Evolutionary conservation across 2,329 filamentous ascomycete species (phyloP).

Genomic region (Arthrinium puccinioides): DNA sequence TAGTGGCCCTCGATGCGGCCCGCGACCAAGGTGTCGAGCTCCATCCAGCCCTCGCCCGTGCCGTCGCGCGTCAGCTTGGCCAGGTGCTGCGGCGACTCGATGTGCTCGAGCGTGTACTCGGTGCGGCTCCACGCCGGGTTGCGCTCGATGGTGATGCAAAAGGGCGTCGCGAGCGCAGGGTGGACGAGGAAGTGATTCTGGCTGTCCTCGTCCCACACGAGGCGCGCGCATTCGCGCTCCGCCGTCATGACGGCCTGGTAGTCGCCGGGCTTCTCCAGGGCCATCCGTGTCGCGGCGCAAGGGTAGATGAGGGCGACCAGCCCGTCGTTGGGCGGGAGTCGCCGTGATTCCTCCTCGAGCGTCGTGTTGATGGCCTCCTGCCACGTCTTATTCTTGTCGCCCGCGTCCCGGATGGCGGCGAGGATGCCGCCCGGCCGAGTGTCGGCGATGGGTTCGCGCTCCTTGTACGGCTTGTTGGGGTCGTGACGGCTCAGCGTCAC

Average conservation of each 20-base stretch:
- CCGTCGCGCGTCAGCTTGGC: constrained; percentile 54
- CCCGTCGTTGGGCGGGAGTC: constrained; percentile 50
- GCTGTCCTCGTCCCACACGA: constrained; percentile 64
- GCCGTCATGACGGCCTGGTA: constrained; percentile 53
- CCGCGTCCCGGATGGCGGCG: constrained; percentile 23
- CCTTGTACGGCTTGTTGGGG: constrained; percentile 49
- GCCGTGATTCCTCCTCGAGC: constrained; percentile 46
- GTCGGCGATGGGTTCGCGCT: constrained; percentile 26
- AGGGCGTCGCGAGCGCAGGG: constrained; percentile 55
- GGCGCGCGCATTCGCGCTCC: constrained; percentile 60
- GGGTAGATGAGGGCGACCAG: constrained; percentile 65
- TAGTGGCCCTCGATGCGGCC: constrained; percentile 54
- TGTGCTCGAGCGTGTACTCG: constrained; percentile 59
- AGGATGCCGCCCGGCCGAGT: constrained; percentile 20
- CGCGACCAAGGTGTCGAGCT: constrained; percentile 55
- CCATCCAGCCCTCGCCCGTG: constrained; percentile 51
- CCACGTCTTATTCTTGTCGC: constrained; percentile 39
- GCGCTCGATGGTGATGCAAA: constrained; percentile 52
- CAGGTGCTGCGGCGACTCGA: constrained; percentile 53
- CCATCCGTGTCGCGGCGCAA: constrained; percentile 54
- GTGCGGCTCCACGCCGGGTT: constrained; percentile 52
- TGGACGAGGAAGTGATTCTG: constrained; percentile 55
- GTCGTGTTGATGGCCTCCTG: constrained; percentile 51
- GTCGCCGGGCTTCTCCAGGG: constrained; percentile 53
- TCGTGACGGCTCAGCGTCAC: constrained; percentile 53